These are phyloP conservation scores for Nemania abortiva DNA, from an alignment of 2,329 filamentous ascomycete genomes.

Conservation along the genomic window DNA sequence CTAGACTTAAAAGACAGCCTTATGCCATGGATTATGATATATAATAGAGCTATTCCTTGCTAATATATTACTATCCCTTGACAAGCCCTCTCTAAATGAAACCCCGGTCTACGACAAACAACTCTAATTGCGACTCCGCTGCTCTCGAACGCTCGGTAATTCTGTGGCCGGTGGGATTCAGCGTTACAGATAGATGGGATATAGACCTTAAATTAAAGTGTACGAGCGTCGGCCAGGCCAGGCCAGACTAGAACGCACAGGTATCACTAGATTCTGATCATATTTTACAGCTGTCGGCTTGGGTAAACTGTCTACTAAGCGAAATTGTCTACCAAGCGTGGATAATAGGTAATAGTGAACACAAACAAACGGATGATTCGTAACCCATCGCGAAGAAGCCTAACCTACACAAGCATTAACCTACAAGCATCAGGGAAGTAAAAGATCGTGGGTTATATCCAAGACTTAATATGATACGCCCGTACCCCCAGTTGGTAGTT, in stretches of 20 bases:
- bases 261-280: constrained; percentile 3
- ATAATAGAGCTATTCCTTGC: background rate
- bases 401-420: background rate
- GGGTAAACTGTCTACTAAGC: background rate
- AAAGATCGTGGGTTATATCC: constrained; percentile 5
- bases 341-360: background rate
- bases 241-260: constrained; percentile 25
- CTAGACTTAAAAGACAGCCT: constrained; percentile 1
- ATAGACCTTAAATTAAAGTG: constrained; percentile 27
- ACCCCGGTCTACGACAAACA: background rate
- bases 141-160: constrained; percentile 24
- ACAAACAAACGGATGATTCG: background rate
- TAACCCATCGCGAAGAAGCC: constrained; percentile 11
- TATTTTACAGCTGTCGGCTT: constrained; percentile 18
- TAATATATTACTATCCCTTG: background rate
- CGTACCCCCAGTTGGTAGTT: constrained; percentile 19
- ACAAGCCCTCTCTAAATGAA: background rate
- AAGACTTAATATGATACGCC: constrained; percentile 25
- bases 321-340: background rate
- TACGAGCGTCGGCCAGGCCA: constrained; percentile 26
- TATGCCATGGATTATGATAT: background rate
- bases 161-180: constrained; percentile 21
- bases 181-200: constrained; percentile 28
- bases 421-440: constrained; percentile 1
- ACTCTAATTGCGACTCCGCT: constrained; percentile 6